These are phyloP conservation scores for Turnera subulata DNA, from an alignment of 345 rosid species.

Conservation along the genomic window DNA sequence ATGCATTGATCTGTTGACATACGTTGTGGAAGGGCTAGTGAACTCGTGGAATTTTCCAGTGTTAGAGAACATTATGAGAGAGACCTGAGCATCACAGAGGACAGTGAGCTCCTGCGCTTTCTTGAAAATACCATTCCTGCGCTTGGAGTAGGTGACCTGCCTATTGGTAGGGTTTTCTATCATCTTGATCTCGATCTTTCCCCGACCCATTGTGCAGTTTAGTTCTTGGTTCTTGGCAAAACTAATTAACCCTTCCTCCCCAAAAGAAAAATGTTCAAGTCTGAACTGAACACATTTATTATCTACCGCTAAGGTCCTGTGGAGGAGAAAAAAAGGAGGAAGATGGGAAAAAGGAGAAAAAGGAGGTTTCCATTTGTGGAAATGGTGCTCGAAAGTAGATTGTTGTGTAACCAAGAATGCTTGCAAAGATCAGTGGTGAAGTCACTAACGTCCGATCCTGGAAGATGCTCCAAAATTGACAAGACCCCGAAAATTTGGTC, in stretches of 20 bases:
- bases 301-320: neutral
- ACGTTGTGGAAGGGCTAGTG: conserved; percentile 47
- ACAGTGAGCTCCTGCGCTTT: conserved; percentile 63
- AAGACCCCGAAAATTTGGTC: no score
- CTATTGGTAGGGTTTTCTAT: conserved; percentile 59
- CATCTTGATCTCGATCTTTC: conserved; percentile 59
- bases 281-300: no score
- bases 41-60: conserved; percentile 44
- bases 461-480: no score
- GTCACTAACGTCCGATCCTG: no score
- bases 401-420: conserved; percentile 22
- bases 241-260: no score
- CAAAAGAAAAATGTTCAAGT: neutral
- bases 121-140: conserved; percentile 57
- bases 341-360: neutral
- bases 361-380: conserved; percentile 20
- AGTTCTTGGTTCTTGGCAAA: neutral
- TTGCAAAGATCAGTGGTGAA: no score
- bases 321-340: conserved; percentile 9
- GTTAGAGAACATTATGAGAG: conserved; percentile 51
- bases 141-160: conserved; percentile 63
- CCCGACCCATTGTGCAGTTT: conserved; percentile 54
- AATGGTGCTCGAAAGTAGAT: conserved; percentile 20
- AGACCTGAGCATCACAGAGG: conserved; percentile 67
- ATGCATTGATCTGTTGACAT: no score